These are phyloP conservation scores for Zygosaccharomyces gambellarensis DNA, from an alignment of 805 yeast species.

Conservation along the genomic window DNA sequence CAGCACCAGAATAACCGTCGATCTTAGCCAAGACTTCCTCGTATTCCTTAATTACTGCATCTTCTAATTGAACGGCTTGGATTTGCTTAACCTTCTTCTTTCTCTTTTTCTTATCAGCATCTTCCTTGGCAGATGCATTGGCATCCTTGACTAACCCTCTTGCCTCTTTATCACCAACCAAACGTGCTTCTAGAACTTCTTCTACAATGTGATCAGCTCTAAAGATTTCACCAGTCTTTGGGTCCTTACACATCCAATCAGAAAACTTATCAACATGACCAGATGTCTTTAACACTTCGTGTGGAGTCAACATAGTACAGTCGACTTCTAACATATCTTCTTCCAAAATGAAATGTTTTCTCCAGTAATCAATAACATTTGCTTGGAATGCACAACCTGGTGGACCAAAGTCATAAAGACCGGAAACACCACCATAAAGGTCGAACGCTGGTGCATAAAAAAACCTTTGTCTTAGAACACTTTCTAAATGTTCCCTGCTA, in stretches of 20 bases:
- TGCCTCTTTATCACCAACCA: slow-evolving; percentile 96
- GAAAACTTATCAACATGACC: slow-evolving; percentile 99
- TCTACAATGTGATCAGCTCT: slow-evolving; percentile 98
- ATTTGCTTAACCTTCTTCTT: slow-evolving; percentile 96
- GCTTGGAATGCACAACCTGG: slow-evolving; percentile 99
- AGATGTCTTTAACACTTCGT: slow-evolving; percentile 95
- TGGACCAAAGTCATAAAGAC: slow-evolving; percentile 97
- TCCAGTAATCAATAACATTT: slow-evolving; percentile 90
- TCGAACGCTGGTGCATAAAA: slow-evolving; percentile 98
- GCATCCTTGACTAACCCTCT: slow-evolving; percentile 65
- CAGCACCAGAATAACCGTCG: slow-evolving; percentile 91
- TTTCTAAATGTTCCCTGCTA: slow-evolving; percentile 83
- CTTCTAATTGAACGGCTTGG: slow-evolving; percentile 81
- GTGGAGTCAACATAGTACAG: slow-evolving; percentile 95
- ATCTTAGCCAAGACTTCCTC: slow-evolving; percentile 86
- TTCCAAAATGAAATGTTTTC: slow-evolving; percentile 94
- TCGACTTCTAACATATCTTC: slow-evolving; percentile 99
- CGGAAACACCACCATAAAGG: slow-evolving; percentile 97
- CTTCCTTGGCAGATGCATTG: slow-evolving; percentile 56
- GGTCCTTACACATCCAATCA: slow-evolving; percentile 98
- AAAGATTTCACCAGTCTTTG: slow-evolving; percentile 94
- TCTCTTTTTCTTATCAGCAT: slow-evolving; percentile 83
- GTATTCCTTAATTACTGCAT: slow-evolving; percentile 70
- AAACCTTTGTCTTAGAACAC: slow-evolving; percentile 89
- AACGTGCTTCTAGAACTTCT: slow-evolving; percentile 92